phyloP scores from a whole-genome alignment of 257 asterid species.

The Lycium barbarum region DNA sequence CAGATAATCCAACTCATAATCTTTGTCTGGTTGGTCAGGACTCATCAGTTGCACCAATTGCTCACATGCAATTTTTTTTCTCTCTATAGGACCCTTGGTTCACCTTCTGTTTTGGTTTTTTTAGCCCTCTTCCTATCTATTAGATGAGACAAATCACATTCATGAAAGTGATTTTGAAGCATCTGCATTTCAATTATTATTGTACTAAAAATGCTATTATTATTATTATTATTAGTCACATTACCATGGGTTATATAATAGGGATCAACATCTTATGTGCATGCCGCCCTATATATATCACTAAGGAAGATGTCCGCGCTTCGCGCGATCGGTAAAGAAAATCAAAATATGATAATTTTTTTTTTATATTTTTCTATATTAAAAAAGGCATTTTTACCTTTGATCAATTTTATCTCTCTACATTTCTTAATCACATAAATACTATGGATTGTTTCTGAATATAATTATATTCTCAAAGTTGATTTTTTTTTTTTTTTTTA shows the following conservation, averaged over 20 bases:
- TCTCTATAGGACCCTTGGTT: too few relatives aligned
- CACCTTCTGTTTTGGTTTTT: too few relatives aligned
- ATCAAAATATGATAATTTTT: too few relatives aligned
- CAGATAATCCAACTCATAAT: neutral
- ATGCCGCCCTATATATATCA: neutral
- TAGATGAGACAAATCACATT: neutral
- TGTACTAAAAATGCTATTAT: neutral
- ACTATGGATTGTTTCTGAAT: too few relatives aligned
- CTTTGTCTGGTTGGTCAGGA: constrained; percentile 6
- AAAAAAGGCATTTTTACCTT: too few relatives aligned
- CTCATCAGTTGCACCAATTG: neutral
- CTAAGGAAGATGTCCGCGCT: too few relatives aligned
- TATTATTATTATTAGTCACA: neutral
- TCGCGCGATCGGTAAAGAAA: too few relatives aligned
- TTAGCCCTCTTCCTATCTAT: neutral
- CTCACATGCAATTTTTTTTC: neutral
- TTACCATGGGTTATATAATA: neutral
- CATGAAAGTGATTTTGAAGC: constrained; percentile 17
- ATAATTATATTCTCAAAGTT: too few relatives aligned
- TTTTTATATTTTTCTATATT: too few relatives aligned
- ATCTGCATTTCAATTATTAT: neutral
- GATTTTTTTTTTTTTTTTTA: too few relatives aligned
- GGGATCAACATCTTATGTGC: neutral
- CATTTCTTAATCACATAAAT: too few relatives aligned
- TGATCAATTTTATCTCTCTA: too few relatives aligned